Evolutionary conservation across 352 stramenopile species (phyloP).

Genomic region (Phytophthora pistaciae): DNA sequence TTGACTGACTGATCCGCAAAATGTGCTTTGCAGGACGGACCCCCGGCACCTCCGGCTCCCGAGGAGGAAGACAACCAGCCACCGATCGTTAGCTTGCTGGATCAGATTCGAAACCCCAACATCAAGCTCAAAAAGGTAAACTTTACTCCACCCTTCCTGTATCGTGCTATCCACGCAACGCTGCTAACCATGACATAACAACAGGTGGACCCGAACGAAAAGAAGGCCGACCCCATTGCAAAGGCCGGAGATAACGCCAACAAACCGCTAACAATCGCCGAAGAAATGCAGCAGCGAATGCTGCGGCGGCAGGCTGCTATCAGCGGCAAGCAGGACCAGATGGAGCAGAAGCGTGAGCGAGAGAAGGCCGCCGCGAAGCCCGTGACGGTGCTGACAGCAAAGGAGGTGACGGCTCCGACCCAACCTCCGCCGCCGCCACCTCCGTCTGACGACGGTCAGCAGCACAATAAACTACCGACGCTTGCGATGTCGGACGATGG

Average conservation of each 20-base stretch:
- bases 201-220: conserved; percentile 46
- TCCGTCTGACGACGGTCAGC: conserved; percentile 51
- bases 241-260: conserved; percentile 46
- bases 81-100: conserved; percentile 50
- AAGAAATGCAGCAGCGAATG: conserved; percentile 89
- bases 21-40: conserved; percentile 34
- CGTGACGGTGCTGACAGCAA: conserved; percentile 79
- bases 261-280: conserved; percentile 76
- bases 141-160: neutral
- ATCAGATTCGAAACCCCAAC: conserved; percentile 70
- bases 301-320: conserved; percentile 77
- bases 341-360: conserved; percentile 82
- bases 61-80: conserved; percentile 45
- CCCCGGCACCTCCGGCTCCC: conserved; percentile 31
- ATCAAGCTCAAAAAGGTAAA: conserved; percentile 63
- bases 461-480: conserved; percentile 65
- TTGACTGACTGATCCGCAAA: neutral
- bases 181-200: neutral
- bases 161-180: conserved; percentile 1
- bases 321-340: conserved; percentile 86
- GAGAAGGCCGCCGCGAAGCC: conserved; percentile 72
- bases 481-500: conserved; percentile 89
- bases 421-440: conserved; percentile 57
- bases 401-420: conserved; percentile 70
- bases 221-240: conserved; percentile 36